Conservation (phyloP, 495 filamentous ascomycete genomes). For the Xylaria intraflava region DNA sequence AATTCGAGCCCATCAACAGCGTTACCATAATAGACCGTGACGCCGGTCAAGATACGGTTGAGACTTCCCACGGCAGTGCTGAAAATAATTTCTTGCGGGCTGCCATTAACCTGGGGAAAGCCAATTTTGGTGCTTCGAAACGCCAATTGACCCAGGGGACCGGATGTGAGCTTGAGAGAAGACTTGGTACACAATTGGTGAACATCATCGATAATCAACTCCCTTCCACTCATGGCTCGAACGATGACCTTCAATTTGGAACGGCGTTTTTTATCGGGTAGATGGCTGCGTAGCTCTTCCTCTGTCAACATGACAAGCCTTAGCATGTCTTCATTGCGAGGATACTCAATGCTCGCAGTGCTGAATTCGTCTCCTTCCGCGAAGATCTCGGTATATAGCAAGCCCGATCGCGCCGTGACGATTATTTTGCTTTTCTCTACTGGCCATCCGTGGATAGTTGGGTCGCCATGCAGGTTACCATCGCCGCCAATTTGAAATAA, state of each 20-base stretch:
- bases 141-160: conserved; percentile 58
- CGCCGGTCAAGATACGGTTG: conserved; percentile 65
- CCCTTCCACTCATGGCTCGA: conserved; percentile 67
- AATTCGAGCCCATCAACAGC: conserved; percentile 88
- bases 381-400: conserved; percentile 77
- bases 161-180: conserved; percentile 55
- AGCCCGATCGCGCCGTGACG: conserved; percentile 71
- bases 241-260: conserved; percentile 63
- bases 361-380: conserved; percentile 69
- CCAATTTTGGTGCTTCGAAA: conserved; percentile 77
- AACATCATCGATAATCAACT: conserved; percentile 68
- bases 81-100: conserved; percentile 67
- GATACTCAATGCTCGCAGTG: conserved; percentile 72
- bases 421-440: conserved; percentile 75
- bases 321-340: conserved; percentile 54
- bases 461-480: conserved; percentile 54
- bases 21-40: conserved; percentile 71
- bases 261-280: conserved; percentile 66
- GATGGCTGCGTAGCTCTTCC: conserved; percentile 59
- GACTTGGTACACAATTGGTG: conserved; percentile 61
- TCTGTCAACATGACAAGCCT: conserved; percentile 69
- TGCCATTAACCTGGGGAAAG: conserved; percentile 62
- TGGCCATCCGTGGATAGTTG: conserved; percentile 81
- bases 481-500: conserved; percentile 84
- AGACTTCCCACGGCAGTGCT: conserved; percentile 55